Evolutionary conservation across 208 protist species (phyloP), one percentile per base, ranked within the genome.

Genomic region (Crithidia sp.): DNA sequence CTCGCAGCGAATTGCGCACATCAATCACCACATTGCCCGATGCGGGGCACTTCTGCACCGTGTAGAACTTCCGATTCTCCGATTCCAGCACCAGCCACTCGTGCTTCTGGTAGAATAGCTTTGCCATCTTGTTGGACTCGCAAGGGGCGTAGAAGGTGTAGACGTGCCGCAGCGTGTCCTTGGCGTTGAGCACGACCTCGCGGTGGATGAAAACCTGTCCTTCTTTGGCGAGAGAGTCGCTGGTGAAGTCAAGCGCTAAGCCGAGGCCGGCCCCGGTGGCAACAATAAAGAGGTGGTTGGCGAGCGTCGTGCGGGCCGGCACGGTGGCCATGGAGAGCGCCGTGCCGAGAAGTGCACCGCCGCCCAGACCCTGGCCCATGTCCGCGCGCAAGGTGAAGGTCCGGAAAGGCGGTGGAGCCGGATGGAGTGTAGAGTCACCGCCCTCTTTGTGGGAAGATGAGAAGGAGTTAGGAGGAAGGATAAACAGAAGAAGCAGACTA

Each of bases 61-160:
- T 90, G 81, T 95, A 97, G 77, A 90, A 97, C 40, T 78, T 75
- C 16, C 72, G 82, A 39, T 59, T 61, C 67, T 95, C 84, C 3
- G 89, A 95, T 74, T 97, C 90, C 43, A 97, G 69, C 49, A 97
- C 91, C 14, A 97, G 66, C 91, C 93, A 97, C 74, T 97, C 90
- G 64, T 97, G 93, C 56, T 95, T 97, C 69, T 96, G 93, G 9
- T 74, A 83, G 16, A 97, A 82, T n/a, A 93, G 49, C 53, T 77
- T 81, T 3, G 91, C 72, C 40, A 92, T 61, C 2, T 60, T 66
- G 80, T 95, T 95, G 17, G 89, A 84, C 9, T 92, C 85, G 64
- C 90, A 95, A 3, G 79, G 80, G 0, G 88, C 79, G 74, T 95
- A 96, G 81, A 97, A 97, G 36, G 93, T 94, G 81, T 91, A 96